Conservation (phyloP, 2,329 filamentous ascomycete species). For the Venturia pyrina region DNA sequence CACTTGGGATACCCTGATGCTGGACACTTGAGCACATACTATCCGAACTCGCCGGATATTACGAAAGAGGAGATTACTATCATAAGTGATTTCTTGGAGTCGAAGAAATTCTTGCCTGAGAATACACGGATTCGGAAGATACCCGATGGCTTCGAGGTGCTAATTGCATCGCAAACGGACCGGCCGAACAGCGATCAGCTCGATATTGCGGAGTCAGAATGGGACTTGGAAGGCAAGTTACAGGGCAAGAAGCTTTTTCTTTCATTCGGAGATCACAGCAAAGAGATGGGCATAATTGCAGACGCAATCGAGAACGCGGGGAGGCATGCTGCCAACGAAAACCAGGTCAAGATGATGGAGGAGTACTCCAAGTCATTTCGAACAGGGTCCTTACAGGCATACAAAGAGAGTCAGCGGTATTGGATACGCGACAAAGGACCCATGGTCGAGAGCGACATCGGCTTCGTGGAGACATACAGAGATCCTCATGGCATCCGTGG, state of each 20-base stretch:
- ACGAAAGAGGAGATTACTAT: constrained; percentile 37
- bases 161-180: constrained; percentile 37
- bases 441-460: constrained; percentile 42
- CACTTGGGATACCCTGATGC: constrained; percentile 40
- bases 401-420: constrained; percentile 39
- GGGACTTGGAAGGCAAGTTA: constrained; percentile 31
- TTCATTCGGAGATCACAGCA: constrained; percentile 36
- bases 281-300: constrained; percentile 37
- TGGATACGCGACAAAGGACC: constrained; percentile 46
- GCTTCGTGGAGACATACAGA: constrained; percentile 46
- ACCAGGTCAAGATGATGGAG: constrained; percentile 33
- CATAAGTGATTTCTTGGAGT: constrained; percentile 37
- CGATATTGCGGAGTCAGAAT: constrained; percentile 35
- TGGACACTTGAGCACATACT: constrained; percentile 41
- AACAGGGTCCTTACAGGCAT: constrained; percentile 40
- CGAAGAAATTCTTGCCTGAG: constrained; percentile 36
- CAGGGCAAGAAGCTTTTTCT: constrained; percentile 37
- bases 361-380: constrained; percentile 41
- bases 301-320: constrained; percentile 36
- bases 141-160: constrained; percentile 33
- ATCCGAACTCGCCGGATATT: constrained; percentile 38
- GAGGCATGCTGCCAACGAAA: constrained; percentile 37
- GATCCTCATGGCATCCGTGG: constrained; percentile 45
- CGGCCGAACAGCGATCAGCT: constrained; percentile 29
- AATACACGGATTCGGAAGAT: constrained; percentile 40